These are phyloP conservation scores for Kockovaella imperatae DNA, from an alignment of 768 basidiomycete species.

Conservation along the genomic window DNA sequence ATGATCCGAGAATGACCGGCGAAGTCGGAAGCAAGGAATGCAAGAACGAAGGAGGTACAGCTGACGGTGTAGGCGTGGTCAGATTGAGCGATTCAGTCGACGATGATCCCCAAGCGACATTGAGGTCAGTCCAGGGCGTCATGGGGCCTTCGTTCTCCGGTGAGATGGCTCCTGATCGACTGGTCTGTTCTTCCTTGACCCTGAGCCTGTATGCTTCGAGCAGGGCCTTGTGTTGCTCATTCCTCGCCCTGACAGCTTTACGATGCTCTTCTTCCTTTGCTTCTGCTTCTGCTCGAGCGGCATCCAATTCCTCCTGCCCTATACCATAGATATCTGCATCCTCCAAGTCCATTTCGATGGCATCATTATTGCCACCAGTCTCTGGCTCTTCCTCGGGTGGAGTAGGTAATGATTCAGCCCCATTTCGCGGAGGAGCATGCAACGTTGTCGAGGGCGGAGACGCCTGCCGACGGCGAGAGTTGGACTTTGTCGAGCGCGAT, in stretches of 20 bases:
- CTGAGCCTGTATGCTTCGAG: constrained; percentile 25
- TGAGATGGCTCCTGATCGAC: not conserved
- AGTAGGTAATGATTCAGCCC: constrained; percentile 1
- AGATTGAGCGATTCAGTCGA: constrained; percentile 20
- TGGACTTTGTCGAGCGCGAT: constrained; percentile 1
- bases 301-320: constrained; percentile 31
- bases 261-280: constrained; percentile 23
- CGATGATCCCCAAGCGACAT: constrained; percentile 4
- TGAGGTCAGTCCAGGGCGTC: constrained; percentile 17
- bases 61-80: constrained; percentile 8
- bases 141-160: not conserved
- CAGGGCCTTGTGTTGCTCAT: constrained; percentile 18
- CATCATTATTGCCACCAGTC: not conserved
- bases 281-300: constrained; percentile 26
- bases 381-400: not conserved
- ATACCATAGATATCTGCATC: constrained; percentile 22
- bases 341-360: constrained; percentile 1
- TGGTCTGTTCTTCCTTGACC: not conserved
- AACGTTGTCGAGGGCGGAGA: not conserved
- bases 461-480: constrained; percentile 3
- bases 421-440: not conserved
- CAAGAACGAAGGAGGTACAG: too few relatives aligned
- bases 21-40: too few relatives aligned
- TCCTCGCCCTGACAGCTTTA: constrained; percentile 14
- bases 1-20: too few relatives aligned